Conservation (phyloP, 1,284 basidiomycete genomes). For the Xerocomus minutiporus region DNA sequence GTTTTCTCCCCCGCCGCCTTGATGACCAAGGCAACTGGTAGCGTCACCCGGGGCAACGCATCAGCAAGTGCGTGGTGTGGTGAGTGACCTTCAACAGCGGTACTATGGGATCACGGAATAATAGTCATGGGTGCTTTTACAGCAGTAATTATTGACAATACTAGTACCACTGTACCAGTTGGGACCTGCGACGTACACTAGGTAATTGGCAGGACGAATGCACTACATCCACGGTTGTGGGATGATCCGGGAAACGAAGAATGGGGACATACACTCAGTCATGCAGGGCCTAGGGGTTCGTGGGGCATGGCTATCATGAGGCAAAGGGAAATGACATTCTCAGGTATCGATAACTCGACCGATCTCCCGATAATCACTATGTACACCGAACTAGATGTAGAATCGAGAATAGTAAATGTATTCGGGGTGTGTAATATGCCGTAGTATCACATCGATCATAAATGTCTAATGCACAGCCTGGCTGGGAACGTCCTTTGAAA, state of each 20-base stretch:
- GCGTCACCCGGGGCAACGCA: neutral
- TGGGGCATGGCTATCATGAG: neutral
- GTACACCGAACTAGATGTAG: too few relatives aligned
- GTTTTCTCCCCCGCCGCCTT: neutral
- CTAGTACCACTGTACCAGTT: neutral
- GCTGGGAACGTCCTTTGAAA: neutral
- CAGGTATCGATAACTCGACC: too few relatives aligned
- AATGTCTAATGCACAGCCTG: neutral
- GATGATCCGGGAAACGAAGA: neutral
- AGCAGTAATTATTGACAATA: neutral
- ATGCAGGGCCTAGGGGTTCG: too few relatives aligned
- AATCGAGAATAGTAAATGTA: too few relatives aligned
- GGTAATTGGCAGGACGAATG: neutral
- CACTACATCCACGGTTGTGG: neutral
- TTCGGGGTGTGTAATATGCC: too few relatives aligned
- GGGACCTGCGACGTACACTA: neutral
- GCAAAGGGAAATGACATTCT: too few relatives aligned
- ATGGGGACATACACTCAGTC: too few relatives aligned
- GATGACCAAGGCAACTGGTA: neutral
- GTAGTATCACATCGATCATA: too few relatives aligned
- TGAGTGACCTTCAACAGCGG: neutral
- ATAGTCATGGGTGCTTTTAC: neutral
- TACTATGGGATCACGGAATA: neutral
- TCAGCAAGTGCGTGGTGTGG: neutral
- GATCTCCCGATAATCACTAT: too few relatives aligned